Evolutionary conservation across 2,329 filamentous ascomycete genomes (phyloP).

Genomic region (Diaporthe amygdali): DNA sequence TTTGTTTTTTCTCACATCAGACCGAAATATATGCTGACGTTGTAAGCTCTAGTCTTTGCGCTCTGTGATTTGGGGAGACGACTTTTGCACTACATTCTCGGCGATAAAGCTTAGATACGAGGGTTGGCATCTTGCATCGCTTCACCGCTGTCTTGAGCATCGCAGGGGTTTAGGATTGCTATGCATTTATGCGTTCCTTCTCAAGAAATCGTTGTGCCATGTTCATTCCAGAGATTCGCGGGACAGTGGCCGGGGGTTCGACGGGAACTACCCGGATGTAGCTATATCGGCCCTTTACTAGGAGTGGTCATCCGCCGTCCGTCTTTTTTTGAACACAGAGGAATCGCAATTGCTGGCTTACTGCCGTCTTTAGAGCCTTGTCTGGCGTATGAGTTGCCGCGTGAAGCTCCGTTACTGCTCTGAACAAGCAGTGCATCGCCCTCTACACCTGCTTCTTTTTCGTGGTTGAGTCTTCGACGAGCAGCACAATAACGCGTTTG

Average conservation of each 20-base stretch:
- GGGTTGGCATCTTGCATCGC: background rate
- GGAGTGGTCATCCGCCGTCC: background rate
- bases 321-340: background rate
- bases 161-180: background rate
- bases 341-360: background rate
- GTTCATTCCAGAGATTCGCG: background rate
- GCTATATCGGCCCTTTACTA: background rate
- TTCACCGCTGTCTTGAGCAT: slow-evolving; percentile 9
- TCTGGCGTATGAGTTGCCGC: no score
- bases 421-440: background rate
- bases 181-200: background rate
- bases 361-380: background rate
- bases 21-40: background rate
- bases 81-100: background rate
- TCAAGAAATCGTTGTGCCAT: background rate
- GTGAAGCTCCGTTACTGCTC: no score
- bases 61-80: background rate
- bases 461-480: background rate
- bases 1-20: no score
- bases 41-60: background rate
- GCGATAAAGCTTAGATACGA: slow-evolving; percentile 14
- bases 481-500: background rate
- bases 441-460: background rate
- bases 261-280: background rate
- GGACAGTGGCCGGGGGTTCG: background rate